Evolutionary conservation across 192 early-diverging fungal genomes (phyloP).

Genomic region (Linnemannia schmuckeri): DNA sequence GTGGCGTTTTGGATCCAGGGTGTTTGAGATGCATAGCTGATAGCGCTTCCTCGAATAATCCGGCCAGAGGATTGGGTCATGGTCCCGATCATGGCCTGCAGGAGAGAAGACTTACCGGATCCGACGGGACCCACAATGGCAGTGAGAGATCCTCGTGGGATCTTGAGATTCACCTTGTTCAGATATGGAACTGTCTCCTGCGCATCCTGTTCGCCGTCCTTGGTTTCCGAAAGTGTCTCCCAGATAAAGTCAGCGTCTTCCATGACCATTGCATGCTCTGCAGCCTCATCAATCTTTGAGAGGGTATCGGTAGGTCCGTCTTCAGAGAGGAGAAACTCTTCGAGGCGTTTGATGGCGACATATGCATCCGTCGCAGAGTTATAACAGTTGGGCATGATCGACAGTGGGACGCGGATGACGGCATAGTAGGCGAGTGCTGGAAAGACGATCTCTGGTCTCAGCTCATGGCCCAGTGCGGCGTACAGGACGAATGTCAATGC

Average conservation of each 20-base stretch:
- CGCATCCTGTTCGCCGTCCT: not conserved
- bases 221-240: not conserved
- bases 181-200: constrained; percentile 32
- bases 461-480: not conserved
- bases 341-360: constrained; percentile 21
- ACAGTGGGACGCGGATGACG: constrained; percentile 13
- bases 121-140: constrained; percentile 65
- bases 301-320: not conserved
- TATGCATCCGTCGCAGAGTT: constrained; percentile 14
- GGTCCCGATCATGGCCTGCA: constrained; percentile 63
- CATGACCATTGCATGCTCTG: constrained; percentile 54
- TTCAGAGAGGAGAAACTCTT: constrained; percentile 23
- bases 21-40: constrained; percentile 71
- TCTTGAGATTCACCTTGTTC: constrained; percentile 27
- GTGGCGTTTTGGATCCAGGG: constrained; percentile 72
- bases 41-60: constrained; percentile 9
- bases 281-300: not conserved
- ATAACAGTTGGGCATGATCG: constrained; percentile 12
- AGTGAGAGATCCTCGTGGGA: constrained; percentile 29
- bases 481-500: constrained; percentile 20
- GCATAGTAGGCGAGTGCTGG: constrained; percentile 23
- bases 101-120: constrained; percentile 67
- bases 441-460: constrained; percentile 24
- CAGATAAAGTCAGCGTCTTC: constrained; percentile 22
- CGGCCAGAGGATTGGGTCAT: constrained; percentile 35